Evolutionary conservation across 176 grass and related monocot genomes (phyloP).

Genomic region (Aegilops tauschii): DNA sequence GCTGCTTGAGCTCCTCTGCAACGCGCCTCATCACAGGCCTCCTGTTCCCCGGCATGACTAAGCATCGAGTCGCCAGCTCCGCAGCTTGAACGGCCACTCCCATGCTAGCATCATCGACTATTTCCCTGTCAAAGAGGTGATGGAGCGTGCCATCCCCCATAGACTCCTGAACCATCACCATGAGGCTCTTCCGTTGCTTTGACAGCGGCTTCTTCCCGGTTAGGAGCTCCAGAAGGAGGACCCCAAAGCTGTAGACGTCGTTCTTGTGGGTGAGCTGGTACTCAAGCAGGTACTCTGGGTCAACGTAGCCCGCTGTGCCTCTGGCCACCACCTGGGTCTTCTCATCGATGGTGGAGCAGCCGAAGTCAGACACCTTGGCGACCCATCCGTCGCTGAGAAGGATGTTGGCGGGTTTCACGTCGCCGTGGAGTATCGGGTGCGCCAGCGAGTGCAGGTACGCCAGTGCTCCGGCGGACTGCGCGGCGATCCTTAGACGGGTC

Average conservation of each 20-base stretch:
- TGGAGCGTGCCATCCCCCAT: background rate
- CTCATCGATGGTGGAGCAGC: slow-evolving; percentile 10
- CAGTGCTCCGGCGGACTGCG: slow-evolving; percentile 20
- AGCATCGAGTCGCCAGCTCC: slow-evolving; percentile 6
- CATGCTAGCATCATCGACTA: background rate
- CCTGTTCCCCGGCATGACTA: background rate
- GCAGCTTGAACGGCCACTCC: background rate
- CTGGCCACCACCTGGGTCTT: slow-evolving; percentile 15
- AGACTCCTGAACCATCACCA: background rate
- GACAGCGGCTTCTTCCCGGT: background rate
- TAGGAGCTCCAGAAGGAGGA: slow-evolving; percentile 29
- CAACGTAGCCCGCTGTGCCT: slow-evolving; percentile 23
- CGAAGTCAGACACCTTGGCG: slow-evolving; percentile 36
- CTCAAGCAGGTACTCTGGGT: slow-evolving; percentile 27
- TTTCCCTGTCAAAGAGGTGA: background rate
- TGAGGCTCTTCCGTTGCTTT: background rate
- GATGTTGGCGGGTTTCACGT: slow-evolving; percentile 43
- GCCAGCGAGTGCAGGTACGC: slow-evolving; percentile 23
- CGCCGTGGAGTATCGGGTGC: slow-evolving; percentile 30
- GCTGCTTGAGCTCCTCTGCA: background rate
- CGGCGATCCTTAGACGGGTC: slow-evolving; percentile 17
- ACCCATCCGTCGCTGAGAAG: slow-evolving; percentile 7
- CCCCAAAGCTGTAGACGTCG: slow-evolving; percentile 43
- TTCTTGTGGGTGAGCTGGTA: slow-evolving; percentile 22
- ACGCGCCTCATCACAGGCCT: slow-evolving; percentile 24